A percentile compares a stretch with the other conserved stretches of the same genome.
These are phyloP conservation scores for Cyberlindnera saturnus DNA, from an alignment of 805 yeast genomes.

Conservation along the genomic window DNA sequence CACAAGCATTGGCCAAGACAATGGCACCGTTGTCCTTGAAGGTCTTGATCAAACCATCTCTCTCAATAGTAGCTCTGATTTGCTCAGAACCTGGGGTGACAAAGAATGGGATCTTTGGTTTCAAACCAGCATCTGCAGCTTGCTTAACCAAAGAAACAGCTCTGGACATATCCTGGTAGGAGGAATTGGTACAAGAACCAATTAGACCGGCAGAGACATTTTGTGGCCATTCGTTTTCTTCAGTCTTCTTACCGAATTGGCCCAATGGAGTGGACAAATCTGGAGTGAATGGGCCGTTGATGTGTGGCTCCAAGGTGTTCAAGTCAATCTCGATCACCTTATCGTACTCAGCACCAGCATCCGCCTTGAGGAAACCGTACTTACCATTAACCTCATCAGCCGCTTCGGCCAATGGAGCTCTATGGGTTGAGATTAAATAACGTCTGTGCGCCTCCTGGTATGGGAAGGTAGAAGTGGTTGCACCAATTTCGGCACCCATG, in stretches of 20 bases:
- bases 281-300: conserved; percentile 98
- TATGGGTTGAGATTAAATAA: conserved; percentile 77
- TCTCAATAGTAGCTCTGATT: conserved; percentile 92
- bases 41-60: conserved; percentile 83
- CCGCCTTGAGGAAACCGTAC: conserved; percentile 71
- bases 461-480: conserved; percentile 97
- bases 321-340: conserved; percentile 87
- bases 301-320: conserved; percentile 83
- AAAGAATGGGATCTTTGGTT: conserved; percentile 86
- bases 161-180: conserved; percentile 97
- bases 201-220: conserved; percentile 88
- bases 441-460: conserved; percentile 75
- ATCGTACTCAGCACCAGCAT: conserved; percentile 85
- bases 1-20: conserved; percentile 96
- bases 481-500: conserved; percentile 99
- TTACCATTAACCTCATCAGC: conserved; percentile 55
- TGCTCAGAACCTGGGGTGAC: conserved; percentile 99
- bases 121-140: conserved; percentile 80
- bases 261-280: conserved; percentile 93
- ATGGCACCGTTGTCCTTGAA: conserved; percentile 86
- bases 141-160: conserved; percentile 86
- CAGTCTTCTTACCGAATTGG: conserved; percentile 65
- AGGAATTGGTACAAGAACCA: conserved; percentile 98
- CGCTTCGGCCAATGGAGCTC: conserved; percentile 76
- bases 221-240: conserved; percentile 78